Conservation (phyloP, 139 green algal genomes). For the Auxenochlorella pyrenoidosa region DNA sequence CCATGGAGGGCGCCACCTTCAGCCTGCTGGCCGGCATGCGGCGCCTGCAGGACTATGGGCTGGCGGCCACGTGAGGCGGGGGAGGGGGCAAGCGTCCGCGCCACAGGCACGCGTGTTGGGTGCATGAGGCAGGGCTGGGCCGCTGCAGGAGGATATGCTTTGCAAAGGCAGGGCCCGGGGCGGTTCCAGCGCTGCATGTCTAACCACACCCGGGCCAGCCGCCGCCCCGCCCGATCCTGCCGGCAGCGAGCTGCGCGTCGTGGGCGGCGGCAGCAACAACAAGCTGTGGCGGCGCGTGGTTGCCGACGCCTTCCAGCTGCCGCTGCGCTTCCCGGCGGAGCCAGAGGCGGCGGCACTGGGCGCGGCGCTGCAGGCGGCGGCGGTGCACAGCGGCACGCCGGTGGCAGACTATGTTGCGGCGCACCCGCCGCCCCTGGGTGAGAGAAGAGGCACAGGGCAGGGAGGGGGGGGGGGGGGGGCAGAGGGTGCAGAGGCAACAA, state of each 20-base stretch:
- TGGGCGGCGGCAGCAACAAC: conserved; percentile 86
- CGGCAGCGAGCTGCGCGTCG: conserved; percentile 70
- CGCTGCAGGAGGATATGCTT: not conserved
- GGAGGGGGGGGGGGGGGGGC: not conserved
- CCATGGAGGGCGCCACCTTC: conserved; percentile 87
- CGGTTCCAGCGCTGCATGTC: not conserved
- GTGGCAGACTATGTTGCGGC: conserved; percentile 68
- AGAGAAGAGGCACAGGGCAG: conserved; percentile 43
- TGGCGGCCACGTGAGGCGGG: conserved; percentile 47
- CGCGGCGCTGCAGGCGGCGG: conserved; percentile 87
- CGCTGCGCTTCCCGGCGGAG: conserved; percentile 70
- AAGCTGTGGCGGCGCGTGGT: conserved; percentile 86
- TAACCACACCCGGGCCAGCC: not conserved
- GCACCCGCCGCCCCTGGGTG: conserved; percentile 59
- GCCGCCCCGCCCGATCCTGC: no score
- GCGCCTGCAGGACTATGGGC: conserved; percentile 51
- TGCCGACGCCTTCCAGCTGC: conserved; percentile 78
- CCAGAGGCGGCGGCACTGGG: conserved; percentile 86
- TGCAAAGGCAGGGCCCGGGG: not conserved
- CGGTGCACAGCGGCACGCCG: conserved; percentile 53
- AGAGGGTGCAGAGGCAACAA: not conserved
- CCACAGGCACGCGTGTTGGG: no score
- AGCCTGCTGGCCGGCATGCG: conserved; percentile 70
- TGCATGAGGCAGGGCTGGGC: not conserved
- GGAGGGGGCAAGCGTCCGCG: not conserved